Evolutionary conservation across 345 rosid genomes (phyloP).

Genomic region (Streptanthus diversifolius): DNA sequence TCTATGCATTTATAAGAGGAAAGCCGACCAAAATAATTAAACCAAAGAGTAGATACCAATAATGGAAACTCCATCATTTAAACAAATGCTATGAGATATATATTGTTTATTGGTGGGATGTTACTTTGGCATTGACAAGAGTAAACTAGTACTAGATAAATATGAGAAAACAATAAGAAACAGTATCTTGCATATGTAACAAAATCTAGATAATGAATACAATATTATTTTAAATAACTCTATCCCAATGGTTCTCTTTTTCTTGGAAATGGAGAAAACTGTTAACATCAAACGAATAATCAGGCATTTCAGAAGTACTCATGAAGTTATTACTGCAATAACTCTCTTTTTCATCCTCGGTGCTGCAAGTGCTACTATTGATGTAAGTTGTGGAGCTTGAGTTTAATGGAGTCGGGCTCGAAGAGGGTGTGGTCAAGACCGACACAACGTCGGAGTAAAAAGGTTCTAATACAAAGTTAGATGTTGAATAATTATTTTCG

Average conservation of each 20-base stretch:
- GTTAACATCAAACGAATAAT: constrained; percentile 40
- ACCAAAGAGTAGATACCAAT: constrained; percentile 27
- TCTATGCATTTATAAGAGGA: constrained; percentile 7
- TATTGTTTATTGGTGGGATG: constrained; percentile 19
- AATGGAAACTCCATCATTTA: constrained; percentile 28
- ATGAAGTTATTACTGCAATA: constrained; percentile 37
- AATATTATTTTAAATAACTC: background rate
- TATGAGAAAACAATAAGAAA: background rate
- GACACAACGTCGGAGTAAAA: constrained; percentile 36
- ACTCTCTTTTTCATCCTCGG: constrained; percentile 64
- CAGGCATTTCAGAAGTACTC: constrained; percentile 40
- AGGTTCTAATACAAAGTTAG: constrained; percentile 35
- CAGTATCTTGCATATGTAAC: constrained; percentile 19
- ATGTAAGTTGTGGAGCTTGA: constrained; percentile 42
- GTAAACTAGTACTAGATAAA: background rate
- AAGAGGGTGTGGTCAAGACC: constrained; percentile 46
- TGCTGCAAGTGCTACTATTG: constrained; percentile 43
- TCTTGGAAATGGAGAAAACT: constrained; percentile 40
- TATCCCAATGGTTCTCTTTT: constrained; percentile 18
- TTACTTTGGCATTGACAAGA: constrained; percentile 20
- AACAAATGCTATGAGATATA: constrained; percentile 3
- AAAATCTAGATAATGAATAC: background rate
- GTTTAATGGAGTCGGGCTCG: constrained; percentile 53
- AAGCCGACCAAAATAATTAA: constrained; percentile 14
- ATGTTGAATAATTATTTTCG: constrained; percentile 21